Evolutionary conservation across 768 basidiomycete species (phyloP).

Genomic region (Brasilioporus rufonigricans): DNA sequence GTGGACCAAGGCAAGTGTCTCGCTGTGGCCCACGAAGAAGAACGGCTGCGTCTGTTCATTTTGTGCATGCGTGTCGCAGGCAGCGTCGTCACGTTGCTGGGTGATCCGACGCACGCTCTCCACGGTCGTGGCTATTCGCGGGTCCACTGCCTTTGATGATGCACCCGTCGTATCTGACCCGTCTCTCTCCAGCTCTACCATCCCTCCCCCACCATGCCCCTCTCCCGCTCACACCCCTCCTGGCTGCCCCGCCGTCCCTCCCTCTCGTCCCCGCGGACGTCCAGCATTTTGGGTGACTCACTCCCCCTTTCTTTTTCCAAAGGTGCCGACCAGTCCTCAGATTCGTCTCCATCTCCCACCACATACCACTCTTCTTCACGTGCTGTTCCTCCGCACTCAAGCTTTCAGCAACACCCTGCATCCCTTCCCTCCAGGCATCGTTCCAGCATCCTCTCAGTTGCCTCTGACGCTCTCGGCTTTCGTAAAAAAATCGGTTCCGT

Average conservation of each 20-base stretch:
- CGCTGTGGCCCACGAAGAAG: not conserved
- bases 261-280: conserved; percentile 1
- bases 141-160: conserved; percentile 23
- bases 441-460: conserved; percentile 49
- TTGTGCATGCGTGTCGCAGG: not conserved
- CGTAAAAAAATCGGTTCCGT: conserved; percentile 40
- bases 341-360: conserved; percentile 13
- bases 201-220: conserved; percentile 16
- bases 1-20: conserved; percentile 25
- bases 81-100: not conserved
- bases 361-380: conserved; percentile 12
- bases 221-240: too few relatives aligned
- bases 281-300: conserved; percentile 4
- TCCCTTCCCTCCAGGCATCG: conserved; percentile 35
- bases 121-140: conserved; percentile 16
- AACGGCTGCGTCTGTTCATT: not conserved
- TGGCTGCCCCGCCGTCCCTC: conserved; percentile 26
- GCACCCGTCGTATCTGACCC: conserved; percentile 2
- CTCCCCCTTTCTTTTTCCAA: not conserved
- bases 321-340: conserved; percentile 21
- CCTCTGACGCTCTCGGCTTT: conserved; percentile 49
- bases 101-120: conserved; percentile 6
- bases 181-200: conserved; percentile 12
- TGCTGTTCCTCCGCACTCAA: conserved; percentile 2
- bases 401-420: conserved; percentile 2